Conservation (phyloP, 2,329 filamentous ascomycete species). For the Alternaria longipes region DNA sequence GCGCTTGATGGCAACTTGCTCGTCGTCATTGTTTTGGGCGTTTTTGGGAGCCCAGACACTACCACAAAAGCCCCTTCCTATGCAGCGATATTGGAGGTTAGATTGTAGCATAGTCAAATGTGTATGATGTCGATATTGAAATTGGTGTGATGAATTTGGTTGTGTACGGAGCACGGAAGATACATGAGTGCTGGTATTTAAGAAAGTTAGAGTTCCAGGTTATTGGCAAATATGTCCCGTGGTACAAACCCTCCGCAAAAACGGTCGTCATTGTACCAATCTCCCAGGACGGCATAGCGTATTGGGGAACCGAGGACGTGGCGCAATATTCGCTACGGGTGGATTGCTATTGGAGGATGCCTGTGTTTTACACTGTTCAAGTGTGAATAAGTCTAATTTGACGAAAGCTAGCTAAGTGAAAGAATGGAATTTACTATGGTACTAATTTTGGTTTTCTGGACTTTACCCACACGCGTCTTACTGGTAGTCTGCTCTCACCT, state of each 20-base stretch:
- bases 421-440: too few species aligned
- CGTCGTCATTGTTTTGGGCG: neutral
- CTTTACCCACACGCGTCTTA: too few species aligned
- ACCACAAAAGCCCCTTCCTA: constrained; percentile 31
- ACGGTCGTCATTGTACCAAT: too few species aligned
- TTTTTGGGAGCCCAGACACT: constrained; percentile 26
- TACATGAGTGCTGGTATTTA: neutral
- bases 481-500: too few species aligned
- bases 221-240: too few species aligned
- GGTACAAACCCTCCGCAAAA: too few species aligned
- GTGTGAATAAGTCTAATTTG: too few species aligned
- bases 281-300: too few species aligned
- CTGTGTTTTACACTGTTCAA: neutral
- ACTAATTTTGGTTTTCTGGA: too few species aligned
- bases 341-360: too few species aligned
- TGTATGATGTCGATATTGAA: neutral
- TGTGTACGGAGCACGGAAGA: neutral
- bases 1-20: constrained; percentile 22
- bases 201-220: neutral
- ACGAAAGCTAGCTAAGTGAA: too few species aligned
- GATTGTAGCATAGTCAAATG: neutral
- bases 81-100: constrained; percentile 18
- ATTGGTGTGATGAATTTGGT: neutral
- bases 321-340: too few species aligned
- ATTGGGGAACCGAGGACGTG: accelerated